Base-by-base conservation (phyloP, 2,329 filamentous ascomycete genomes). In the Cadophora malorum region DNA sequence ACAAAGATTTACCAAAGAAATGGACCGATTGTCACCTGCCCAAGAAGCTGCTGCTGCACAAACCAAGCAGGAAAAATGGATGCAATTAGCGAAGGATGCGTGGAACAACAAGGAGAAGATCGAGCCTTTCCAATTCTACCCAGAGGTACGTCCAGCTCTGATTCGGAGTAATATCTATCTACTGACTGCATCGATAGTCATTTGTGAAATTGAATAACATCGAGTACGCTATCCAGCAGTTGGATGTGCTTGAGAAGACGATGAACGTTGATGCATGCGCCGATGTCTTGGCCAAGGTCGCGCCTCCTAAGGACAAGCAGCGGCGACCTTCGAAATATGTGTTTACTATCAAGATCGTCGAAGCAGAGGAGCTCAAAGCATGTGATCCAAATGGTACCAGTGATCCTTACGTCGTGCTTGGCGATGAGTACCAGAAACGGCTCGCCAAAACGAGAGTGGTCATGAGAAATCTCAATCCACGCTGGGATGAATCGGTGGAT, bases 131-230 rank as follows among this genome's bases (percentile, higher is more conserved):
- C 94, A 98, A 71, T 99, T 99, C 81, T 96, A 94, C 74, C 89
- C 93, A 2, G 92, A 97, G 87, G 93, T 94, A 82, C 80, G 84
- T 79, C 31, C 2, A 19, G 28, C 28, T 28, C 25, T 47, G 53
- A 4, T 47, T 31, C 52, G 41, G 14, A 31, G 7, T 14, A 65
- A 19, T 53, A 64, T 50, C 61, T 69, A 63, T 52, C 61, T 70
- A 68, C 79, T 81, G 75, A 81, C 72, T 16, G 10, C 52, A 16
- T 41, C 38, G 10, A 10, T 73, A 97, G 92, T 97, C 94, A 5
- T 91, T 99, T 75, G 94, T 99, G 70, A 99, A 98, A 80, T 86
- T 99, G 73, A 99, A 99, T 83, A 97, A 99, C 76, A 90, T 99
- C 72, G 95, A 97, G 80, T 98, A 93, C 80, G 95, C 94, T 5